Evolutionary conservation across 345 rosid species (phyloP).

Genomic region (Passiflora organensis): DNA sequence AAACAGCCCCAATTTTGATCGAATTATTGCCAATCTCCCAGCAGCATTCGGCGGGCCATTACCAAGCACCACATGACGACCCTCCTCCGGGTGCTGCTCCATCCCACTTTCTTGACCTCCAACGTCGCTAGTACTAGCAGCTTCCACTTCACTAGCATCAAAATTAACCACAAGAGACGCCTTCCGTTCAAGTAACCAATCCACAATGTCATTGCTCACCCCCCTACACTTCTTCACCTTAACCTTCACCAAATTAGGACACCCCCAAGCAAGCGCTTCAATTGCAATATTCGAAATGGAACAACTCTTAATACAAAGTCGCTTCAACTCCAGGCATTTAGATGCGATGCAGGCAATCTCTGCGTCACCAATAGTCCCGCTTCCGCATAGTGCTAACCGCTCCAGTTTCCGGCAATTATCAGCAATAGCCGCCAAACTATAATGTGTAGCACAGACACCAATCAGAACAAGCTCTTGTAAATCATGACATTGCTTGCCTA

Average conservation of each 20-base stretch:
- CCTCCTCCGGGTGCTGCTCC: slow-evolving; percentile 24
- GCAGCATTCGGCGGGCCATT: slow-evolving; percentile 32
- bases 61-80: slow-evolving; percentile 26
- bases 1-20: slow-evolving; percentile 55
- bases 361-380: slow-evolving; percentile 55
- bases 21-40: slow-evolving; percentile 47
- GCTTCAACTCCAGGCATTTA: slow-evolving; percentile 62
- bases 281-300: slow-evolving; percentile 57
- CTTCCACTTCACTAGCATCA: no score
- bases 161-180: slow-evolving; percentile 47
- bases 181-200: slow-evolving; percentile 53
- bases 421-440: slow-evolving; percentile 48
- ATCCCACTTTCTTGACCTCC: slow-evolving; percentile 38
- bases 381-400: slow-evolving; percentile 72
- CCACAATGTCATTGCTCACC: slow-evolving; percentile 49
- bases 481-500: slow-evolving; percentile 54
- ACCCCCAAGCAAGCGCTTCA: slow-evolving; percentile 64
- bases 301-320: slow-evolving; percentile 80
- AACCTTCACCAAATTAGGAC: slow-evolving; percentile 71
- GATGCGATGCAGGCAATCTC: slow-evolving; percentile 65
- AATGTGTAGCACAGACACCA: slow-evolving; percentile 63
- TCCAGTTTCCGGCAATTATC: slow-evolving; percentile 57
- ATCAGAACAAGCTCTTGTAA: slow-evolving; percentile 79
- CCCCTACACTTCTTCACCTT: slow-evolving; percentile 77
- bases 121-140: slow-evolving; percentile 34